Evolutionary conservation across 768 basidiomycete species (phyloP).

Genomic region (Boletus insuetus): DNA sequence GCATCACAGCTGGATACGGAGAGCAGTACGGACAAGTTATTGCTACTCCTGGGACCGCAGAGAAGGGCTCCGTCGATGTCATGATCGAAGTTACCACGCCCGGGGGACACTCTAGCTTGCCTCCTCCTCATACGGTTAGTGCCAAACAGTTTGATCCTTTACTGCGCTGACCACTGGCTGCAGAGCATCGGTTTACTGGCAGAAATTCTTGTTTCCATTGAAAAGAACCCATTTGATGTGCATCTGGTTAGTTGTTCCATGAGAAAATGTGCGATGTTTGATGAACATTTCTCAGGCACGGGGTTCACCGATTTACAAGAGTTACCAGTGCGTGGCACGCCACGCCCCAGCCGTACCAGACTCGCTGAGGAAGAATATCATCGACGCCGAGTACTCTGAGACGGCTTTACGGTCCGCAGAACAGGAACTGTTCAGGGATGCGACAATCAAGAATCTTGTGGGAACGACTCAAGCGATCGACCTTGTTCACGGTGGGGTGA

Average conservation of each 20-base stretch:
- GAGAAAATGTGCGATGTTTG: neutral
- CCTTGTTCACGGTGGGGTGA: conserved; percentile 63
- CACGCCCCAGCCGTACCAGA: conserved; percentile 55
- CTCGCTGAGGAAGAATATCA: conserved; percentile 46
- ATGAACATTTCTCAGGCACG: conserved; percentile 39
- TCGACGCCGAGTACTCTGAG: conserved; percentile 46
- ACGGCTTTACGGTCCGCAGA: conserved; percentile 52
- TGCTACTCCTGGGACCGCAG: conserved; percentile 62
- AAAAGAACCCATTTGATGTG: conserved; percentile 56
- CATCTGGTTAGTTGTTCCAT: conserved; percentile 41
- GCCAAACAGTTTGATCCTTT: neutral
- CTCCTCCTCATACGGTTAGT: conserved; percentile 73
- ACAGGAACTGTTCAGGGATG: conserved; percentile 41
- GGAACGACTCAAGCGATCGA: conserved; percentile 80
- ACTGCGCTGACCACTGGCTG: conserved; percentile 8
- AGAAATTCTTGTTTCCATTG: conserved; percentile 62
- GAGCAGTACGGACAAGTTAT: conserved; percentile 53
- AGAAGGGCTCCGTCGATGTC: conserved; percentile 71
- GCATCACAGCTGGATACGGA: conserved; percentile 44
- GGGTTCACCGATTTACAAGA: conserved; percentile 54
- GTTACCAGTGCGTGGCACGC: conserved; percentile 63
- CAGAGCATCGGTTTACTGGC: conserved; percentile 83
- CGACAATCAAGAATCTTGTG: conserved; percentile 43
- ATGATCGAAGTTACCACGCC: conserved; percentile 61
- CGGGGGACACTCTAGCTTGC: conserved; percentile 86